These are phyloP conservation scores for Pistacia integerrima DNA, from an alignment of 345 rosid genomes.

Conservation along the genomic window DNA sequence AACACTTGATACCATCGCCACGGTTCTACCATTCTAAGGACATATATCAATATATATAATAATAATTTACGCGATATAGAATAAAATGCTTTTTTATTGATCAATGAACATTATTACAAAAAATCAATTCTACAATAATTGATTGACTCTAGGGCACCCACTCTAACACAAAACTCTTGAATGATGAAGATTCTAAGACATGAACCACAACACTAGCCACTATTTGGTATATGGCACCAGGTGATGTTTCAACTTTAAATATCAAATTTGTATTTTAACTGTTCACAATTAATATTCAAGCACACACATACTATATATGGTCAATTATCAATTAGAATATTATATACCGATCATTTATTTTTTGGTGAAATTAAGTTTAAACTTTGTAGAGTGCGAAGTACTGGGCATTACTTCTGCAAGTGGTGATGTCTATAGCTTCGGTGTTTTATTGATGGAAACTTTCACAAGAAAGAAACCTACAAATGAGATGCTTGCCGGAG, in stretches of 20 bases:
- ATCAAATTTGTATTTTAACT: neutral
- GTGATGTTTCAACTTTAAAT: neutral
- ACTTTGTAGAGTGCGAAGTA: neutral
- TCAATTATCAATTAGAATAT: neutral
- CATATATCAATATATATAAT: too few relatives aligned
- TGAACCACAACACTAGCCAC: too few relatives aligned
- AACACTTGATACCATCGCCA: too few relatives aligned
- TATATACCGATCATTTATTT: neutral
- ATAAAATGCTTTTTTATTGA: too few relatives aligned
- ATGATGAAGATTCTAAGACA: neutral
- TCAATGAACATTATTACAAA: too few relatives aligned
- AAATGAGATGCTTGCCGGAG: neutral
- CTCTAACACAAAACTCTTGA: neutral
- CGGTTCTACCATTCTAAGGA: too few relatives aligned
- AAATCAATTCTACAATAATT: too few relatives aligned
- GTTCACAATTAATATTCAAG: neutral
- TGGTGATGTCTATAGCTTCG: neutral
- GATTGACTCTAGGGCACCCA: too few relatives aligned
- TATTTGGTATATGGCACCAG: conserved; percentile 4
- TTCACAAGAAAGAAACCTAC: neutral
- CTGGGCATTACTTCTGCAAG: neutral
- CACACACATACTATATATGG: neutral
- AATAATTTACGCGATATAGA: too few relatives aligned
- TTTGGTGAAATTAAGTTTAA: neutral
- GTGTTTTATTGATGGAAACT: neutral